Conservation (phyloP, 1,139 yeast species). For the Pichia cactophila region DNA sequence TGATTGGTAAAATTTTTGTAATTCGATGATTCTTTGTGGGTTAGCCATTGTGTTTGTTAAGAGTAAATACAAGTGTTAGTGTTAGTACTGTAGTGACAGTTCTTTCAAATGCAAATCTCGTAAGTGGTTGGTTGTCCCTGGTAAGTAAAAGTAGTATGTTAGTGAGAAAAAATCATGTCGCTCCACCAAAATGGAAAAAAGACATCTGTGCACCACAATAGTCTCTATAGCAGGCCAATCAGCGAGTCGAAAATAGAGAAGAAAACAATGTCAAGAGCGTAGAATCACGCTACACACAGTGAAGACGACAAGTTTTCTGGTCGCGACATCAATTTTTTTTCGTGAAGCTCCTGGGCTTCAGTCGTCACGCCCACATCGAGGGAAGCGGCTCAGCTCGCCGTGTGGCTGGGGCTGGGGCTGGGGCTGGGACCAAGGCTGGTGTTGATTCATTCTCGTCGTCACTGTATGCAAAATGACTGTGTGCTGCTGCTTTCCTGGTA, state of each 20-base stretch:
- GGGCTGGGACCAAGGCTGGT: neutral
- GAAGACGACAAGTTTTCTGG: too few relatives aligned
- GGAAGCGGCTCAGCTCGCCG: neutral
- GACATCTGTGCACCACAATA: too few relatives aligned
- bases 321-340: too few relatives aligned
- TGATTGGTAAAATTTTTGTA: slow-evolving; percentile 69
- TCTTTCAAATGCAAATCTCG: neutral
- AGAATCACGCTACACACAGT: neutral
- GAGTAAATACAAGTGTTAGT: too few relatives aligned
- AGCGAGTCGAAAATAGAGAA: too few relatives aligned
- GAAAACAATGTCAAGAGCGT: too few relatives aligned
- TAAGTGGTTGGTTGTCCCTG: too few relatives aligned
- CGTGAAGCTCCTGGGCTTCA: too few relatives aligned
- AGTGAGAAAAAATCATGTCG: too few relatives aligned
- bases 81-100: neutral
- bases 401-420: neutral
- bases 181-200: too few relatives aligned
- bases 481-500: neutral
- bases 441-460: neutral
- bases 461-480: neutral
- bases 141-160: too few relatives aligned
- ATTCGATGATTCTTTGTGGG: slow-evolving; percentile 55
- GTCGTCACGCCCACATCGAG: neutral
- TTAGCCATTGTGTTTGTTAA: slow-evolving; percentile 8
- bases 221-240: too few relatives aligned